Evolutionary conservation across 768 basidiomycete species (phyloP).

Genomic region (Xerocomus brunneocitrinus): DNA sequence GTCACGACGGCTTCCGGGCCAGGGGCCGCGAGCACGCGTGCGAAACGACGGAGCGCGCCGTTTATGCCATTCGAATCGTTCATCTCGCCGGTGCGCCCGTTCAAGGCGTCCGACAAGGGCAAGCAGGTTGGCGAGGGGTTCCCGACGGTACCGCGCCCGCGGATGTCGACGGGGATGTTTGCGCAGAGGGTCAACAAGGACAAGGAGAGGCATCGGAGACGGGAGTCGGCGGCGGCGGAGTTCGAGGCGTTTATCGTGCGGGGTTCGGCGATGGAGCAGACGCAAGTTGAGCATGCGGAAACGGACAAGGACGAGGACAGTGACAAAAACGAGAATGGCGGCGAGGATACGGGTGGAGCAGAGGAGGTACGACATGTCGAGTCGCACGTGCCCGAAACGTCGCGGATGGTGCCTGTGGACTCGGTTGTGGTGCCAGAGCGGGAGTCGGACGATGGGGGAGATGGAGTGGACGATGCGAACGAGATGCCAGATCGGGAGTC

Average conservation of each 20-base stretch:
- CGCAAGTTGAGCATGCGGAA: background rate
- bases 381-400: background rate
- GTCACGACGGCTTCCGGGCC: background rate
- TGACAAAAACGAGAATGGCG: no score
- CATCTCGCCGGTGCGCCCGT: constrained; percentile 16
- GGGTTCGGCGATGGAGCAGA: background rate
- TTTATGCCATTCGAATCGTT: constrained; percentile 22
- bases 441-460: background rate
- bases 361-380: background rate
- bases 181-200: background rate
- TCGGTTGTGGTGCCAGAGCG: background rate
- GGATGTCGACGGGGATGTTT: background rate
- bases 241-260: constrained; percentile 21
- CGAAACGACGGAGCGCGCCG: background rate
- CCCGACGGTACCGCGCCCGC: background rate
- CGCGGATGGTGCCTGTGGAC: background rate
- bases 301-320: background rate
- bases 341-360: background rate
- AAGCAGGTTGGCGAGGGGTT: background rate
- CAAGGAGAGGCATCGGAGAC: background rate
- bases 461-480: background rate
- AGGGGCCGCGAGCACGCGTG: background rate
- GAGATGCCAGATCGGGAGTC: background rate
- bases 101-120: background rate
- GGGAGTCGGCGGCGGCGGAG: constrained; percentile 11